Evolutionary conservation across 805 yeast species (phyloP).

Genomic region (Sugiyamaella chiloensis): DNA sequence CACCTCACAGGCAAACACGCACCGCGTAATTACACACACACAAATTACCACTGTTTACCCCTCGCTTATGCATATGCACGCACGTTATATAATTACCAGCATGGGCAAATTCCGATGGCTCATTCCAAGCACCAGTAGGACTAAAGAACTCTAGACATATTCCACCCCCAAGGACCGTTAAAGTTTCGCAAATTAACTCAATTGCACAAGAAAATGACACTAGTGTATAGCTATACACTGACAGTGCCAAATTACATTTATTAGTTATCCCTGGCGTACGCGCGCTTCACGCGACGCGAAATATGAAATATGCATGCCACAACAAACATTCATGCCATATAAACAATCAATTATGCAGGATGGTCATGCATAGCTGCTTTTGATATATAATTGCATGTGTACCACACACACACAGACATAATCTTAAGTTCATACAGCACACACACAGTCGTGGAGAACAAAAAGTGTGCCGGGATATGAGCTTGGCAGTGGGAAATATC

Average conservation of each 20-base stretch:
- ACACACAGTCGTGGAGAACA: neutral
- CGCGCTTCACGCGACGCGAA: conserved; percentile 6
- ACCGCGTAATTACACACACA: no score
- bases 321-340: conserved; percentile 6
- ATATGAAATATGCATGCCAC: conserved; percentile 5
- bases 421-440: neutral
- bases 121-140: conserved; percentile 2
- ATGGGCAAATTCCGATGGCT: conserved; percentile 4
- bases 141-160: no score
- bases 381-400: neutral
- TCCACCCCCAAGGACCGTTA: neutral
- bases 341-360: conserved; percentile 1
- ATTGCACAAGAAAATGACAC: neutral
- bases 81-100: neutral
- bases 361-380: neutral
- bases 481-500: conserved; percentile 1
- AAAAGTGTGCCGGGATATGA: neutral
- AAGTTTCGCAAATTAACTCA: neutral
- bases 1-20: no score
- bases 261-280: no score
- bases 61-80: neutral
- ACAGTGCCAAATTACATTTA: neutral
- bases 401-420: neutral
- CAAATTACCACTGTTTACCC: no score
- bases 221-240: neutral